Percentiles rank a stretch among this genome's conserved stretches.
Conservation (phyloP, 371 early-diverging fungal genomes). For the Mortierella sp. region DNA sequence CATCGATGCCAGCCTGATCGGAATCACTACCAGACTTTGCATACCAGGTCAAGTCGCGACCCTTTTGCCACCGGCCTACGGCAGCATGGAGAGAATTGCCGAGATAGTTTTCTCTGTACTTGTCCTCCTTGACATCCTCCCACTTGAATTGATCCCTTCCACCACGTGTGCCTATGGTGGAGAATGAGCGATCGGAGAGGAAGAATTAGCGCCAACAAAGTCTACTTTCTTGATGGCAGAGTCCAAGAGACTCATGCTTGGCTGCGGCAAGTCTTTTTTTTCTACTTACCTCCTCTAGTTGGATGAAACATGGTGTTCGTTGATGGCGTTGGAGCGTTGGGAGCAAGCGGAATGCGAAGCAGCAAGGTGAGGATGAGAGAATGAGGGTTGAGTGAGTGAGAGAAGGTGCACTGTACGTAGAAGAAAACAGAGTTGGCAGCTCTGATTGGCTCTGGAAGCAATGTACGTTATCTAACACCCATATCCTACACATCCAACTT, state of each 20-base stretch:
- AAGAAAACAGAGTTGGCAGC: no score
- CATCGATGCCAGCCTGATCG: conserved; percentile 17
- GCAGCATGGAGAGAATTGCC: conserved; percentile 88
- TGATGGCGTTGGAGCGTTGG: no score
- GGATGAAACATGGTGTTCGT: conserved; percentile 41
- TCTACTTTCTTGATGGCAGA: no score
- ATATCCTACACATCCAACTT: no score
- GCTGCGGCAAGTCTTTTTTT: no score
- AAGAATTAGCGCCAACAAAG: not conserved
- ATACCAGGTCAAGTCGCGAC: conserved; percentile 82
- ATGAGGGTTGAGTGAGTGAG: no score
- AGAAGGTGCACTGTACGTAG: no score
- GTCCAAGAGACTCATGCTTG: not conserved
- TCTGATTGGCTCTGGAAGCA: no score
- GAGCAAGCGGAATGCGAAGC: no score
- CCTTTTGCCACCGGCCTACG: conserved; percentile 76
- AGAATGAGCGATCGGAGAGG: not conserved
- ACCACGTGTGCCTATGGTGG: conserved; percentile 63
- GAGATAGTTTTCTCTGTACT: conserved; percentile 87
- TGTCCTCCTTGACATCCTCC: conserved; percentile 82
- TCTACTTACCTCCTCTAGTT: conserved; percentile 42
- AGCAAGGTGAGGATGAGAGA: no score
- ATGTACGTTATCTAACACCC: no score
- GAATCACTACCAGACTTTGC: conserved; percentile 63
- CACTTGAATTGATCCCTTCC: conserved; percentile 70